phyloP scores from a whole-genome alignment of 148 eudicot genomes.

The Fagopyrum homotropicum region DNA sequence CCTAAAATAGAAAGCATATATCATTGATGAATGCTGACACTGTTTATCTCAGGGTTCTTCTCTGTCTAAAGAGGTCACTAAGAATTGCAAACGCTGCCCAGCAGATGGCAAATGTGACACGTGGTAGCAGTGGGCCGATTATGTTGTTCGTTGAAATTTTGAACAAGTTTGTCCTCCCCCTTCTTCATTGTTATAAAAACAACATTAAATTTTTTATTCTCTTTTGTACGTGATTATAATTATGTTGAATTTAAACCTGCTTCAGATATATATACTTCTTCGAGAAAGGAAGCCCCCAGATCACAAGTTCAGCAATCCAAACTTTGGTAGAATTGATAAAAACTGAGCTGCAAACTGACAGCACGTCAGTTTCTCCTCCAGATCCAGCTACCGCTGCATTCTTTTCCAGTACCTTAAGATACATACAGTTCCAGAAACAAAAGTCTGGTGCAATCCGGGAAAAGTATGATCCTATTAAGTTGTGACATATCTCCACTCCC shows the following conservation, averaged over 20 bases:
- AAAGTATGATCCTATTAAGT: slow-evolving; percentile 56
- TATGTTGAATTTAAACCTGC: slow-evolving; percentile 7
- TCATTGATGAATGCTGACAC: not conserved
- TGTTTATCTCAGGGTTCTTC: slow-evolving; percentile 54
- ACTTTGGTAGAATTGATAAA: slow-evolving; percentile 74
- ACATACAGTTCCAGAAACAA: slow-evolving; percentile 92
- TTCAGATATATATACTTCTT: slow-evolving; percentile 84
- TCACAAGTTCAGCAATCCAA: slow-evolving; percentile 69
- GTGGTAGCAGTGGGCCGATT: slow-evolving; percentile 95
- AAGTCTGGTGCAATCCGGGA: slow-evolving; percentile 94
- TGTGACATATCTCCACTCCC: slow-evolving; percentile 25
- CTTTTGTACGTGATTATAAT: slow-evolving; percentile 1
- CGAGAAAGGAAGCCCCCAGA: slow-evolving; percentile 82
- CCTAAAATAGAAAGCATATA: not conserved
- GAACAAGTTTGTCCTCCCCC: slow-evolving; percentile 66
- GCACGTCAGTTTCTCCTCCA: slow-evolving; percentile 14
- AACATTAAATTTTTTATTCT: not conserved
- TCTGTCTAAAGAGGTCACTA: slow-evolving; percentile 88
- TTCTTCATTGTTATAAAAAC: not conserved
- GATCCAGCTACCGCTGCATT: slow-evolving; percentile 65
- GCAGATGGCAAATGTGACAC: slow-evolving; percentile 88
- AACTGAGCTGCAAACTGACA: slow-evolving; percentile 78
- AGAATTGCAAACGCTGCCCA: slow-evolving; percentile 98
- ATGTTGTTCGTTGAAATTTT: slow-evolving; percentile 90
- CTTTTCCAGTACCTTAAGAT: slow-evolving; percentile 72